Evolutionary conservation across 257 asterid genomes (phyloP), one percentile per base, ranked within the genome.

Genomic region (Capsicum pubescens): DNA sequence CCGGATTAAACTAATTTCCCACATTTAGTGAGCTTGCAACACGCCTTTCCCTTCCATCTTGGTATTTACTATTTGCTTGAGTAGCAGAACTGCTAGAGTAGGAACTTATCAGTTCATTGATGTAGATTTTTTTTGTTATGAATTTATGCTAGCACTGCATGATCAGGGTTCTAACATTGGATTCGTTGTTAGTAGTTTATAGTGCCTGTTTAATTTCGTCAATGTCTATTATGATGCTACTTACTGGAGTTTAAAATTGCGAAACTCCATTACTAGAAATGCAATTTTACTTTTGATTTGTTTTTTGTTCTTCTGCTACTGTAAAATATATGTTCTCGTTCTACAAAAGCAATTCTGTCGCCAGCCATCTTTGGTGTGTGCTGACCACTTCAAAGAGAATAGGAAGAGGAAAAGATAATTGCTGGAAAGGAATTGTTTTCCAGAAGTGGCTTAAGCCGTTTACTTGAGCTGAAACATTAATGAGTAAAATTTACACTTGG

Each of bases 51-150:
- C 6, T 26, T 19, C 71, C 19, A 17, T 82, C 21, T 82, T 26
- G 50, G 61, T 15, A 50, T 67, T 13, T 52, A 55, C 61, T 32
- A 26, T 74, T 76, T 15, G 8, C 48, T 81, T 81, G 80, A 19
- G 44, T 74, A 74, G 80, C 60, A 50, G 21, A 74, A 74, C 50
- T 50, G 81, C 48, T 64, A 50, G 64, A 46, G 17, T 48, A 48
- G 79, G 60, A 50, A 64, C 66, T 82, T 26, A 50, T 36, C 9
- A 82, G 36, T 66, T 82, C 57, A 64, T 44, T 82, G 78, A 12
- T 82, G 6, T 82, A 50, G 63, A 26, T 52, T 7, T 48, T 76
- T 66, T 67, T 64, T 52, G 16, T 50, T 82, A 66, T 66, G 84
- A 68, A 36, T 44, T 82, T 55, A 17, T 67, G 11, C 64, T 35